Percentiles rank a stretch among this genome's conserved stretches.
Conservation (phyloP, 768 basidiomycete genomes). For the Paxillus ammoniavirescens region DNA sequence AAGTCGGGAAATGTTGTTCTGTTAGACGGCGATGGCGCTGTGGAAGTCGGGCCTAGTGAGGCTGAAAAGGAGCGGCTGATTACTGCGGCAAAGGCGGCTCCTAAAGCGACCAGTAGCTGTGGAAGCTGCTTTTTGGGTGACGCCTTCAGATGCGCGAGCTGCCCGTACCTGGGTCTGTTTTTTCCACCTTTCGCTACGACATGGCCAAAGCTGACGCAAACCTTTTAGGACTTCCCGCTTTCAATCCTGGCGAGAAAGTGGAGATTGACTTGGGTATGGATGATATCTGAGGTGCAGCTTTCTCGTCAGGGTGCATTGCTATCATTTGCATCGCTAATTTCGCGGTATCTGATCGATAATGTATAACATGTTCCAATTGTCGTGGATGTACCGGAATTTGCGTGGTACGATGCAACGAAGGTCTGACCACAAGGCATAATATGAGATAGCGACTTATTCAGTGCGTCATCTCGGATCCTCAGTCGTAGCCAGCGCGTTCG, state of each 20-base stretch:
- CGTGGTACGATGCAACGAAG: neutral
- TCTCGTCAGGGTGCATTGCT: neutral
- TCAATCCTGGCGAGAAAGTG: conserved; percentile 98
- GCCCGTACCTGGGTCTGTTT: conserved; percentile 91
- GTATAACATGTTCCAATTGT: conserved; percentile 1
- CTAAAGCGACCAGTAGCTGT: conserved; percentile 93
- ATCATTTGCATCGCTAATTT: neutral
- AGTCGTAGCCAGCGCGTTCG: too few species aligned
- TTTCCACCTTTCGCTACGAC: neutral
- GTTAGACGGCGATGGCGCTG: conserved; percentile 58
- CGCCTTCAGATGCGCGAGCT: conserved; percentile 94
- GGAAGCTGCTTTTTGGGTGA: conserved; percentile 98
- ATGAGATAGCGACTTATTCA: neutral
- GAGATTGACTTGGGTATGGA: conserved; percentile 88
- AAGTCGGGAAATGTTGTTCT: conserved; percentile 60
- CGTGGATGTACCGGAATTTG: neutral
- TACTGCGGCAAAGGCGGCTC: conserved; percentile 65
- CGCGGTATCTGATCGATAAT: neutral
- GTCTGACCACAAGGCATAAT: neutral
- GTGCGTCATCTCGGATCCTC: neutral
- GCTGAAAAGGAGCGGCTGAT: conserved; percentile 65
- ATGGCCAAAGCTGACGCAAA: conserved; percentile 9
- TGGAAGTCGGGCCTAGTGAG: conserved; percentile 54
- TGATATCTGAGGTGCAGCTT: conserved; percentile 39
- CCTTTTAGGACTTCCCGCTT: conserved; percentile 86